Evolutionary conservation across 176 grass and related monocot genomes (phyloP).

Genomic region (Eleusine indica): DNA sequence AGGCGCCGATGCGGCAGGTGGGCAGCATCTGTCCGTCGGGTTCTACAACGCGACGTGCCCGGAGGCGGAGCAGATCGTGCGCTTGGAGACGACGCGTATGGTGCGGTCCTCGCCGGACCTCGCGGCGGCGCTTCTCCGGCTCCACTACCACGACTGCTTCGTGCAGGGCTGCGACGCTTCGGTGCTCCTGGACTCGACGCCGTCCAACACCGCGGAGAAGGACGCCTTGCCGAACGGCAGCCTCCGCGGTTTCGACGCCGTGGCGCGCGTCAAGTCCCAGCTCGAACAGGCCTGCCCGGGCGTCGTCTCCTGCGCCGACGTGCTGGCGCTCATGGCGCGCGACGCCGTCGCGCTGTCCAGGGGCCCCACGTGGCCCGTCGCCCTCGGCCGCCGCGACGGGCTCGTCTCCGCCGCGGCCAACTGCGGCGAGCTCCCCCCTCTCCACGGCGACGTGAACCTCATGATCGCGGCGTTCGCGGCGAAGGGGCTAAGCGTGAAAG

Average conservation of each 20-base stretch:
- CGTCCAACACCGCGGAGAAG: constrained; percentile 58
- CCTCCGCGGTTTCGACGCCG: constrained; percentile 64
- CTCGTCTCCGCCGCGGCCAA: constrained; percentile 44
- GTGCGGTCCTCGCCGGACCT: constrained; percentile 40
- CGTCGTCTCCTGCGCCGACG: constrained; percentile 75
- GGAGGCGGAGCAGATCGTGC: constrained; percentile 48
- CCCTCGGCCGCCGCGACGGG: constrained; percentile 61
- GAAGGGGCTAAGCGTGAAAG: constrained; percentile 51
- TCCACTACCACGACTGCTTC: constrained; percentile 90
- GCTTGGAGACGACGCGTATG: constrained; percentile 34
- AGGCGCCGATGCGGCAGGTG: not conserved
- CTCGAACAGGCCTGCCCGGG: constrained; percentile 57
- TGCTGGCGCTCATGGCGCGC: constrained; percentile 55
- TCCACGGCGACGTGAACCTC: constrained; percentile 54
- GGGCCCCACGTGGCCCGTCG: constrained; percentile 64
- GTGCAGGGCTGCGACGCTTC: constrained; percentile 88
- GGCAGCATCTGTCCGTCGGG: not conserved
- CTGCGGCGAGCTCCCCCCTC: constrained; percentile 59
- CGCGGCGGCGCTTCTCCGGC: constrained; percentile 58
- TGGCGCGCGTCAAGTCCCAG: constrained; percentile 65
- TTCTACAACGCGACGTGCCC: constrained; percentile 64
- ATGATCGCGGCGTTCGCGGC: constrained; percentile 5
- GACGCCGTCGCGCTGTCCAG: constrained; percentile 64
- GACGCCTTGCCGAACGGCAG: constrained; percentile 64
- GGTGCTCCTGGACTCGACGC: constrained; percentile 66